These are phyloP conservation scores for Adenanthera pavonina DNA, from an alignment of 306 rosid genomes.

Conservation along the genomic window DNA sequence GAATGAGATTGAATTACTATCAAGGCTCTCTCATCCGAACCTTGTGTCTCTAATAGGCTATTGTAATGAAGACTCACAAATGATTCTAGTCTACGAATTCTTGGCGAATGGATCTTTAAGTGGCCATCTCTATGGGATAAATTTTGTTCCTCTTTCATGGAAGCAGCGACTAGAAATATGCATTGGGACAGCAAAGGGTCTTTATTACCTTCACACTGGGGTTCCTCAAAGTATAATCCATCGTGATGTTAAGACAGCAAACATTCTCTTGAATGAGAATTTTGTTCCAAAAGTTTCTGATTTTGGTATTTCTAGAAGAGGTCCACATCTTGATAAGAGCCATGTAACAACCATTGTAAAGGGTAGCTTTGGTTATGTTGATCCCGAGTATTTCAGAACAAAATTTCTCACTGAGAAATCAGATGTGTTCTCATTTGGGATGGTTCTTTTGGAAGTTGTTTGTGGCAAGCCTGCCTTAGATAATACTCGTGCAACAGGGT, in stretches of 20 bases:
- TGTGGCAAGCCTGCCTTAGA: slow-evolving; percentile 54
- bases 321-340: slow-evolving; percentile 88
- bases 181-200: slow-evolving; percentile 94
- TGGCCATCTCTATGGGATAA: slow-evolving; percentile 88
- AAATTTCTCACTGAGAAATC: slow-evolving; percentile 84
- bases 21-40: slow-evolving; percentile 79
- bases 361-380: slow-evolving; percentile 95
- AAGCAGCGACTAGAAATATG: slow-evolving; percentile 88
- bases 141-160: slow-evolving; percentile 81
- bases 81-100: slow-evolving; percentile 92
- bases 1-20: slow-evolving; percentile 90
- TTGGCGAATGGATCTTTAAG: slow-evolving; percentile 95
- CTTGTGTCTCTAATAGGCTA: slow-evolving; percentile 90
- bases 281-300: slow-evolving; percentile 94
- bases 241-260: slow-evolving; percentile 94
- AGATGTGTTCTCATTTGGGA: slow-evolving; percentile 94
- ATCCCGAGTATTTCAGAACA: slow-evolving; percentile 92
- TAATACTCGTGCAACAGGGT: slow-evolving; percentile 61
- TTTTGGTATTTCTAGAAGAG: slow-evolving; percentile 89
- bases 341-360: slow-evolving; percentile 95
- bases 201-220: slow-evolving; percentile 94
- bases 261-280: slow-evolving; percentile 88
- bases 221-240: slow-evolving; percentile 79
- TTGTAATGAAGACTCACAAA: slow-evolving; percentile 88
- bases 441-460: slow-evolving; percentile 84